These are phyloP conservation scores for Nicotiana undulata DNA, from an alignment of 257 asterid species.

Conservation along the genomic window DNA sequence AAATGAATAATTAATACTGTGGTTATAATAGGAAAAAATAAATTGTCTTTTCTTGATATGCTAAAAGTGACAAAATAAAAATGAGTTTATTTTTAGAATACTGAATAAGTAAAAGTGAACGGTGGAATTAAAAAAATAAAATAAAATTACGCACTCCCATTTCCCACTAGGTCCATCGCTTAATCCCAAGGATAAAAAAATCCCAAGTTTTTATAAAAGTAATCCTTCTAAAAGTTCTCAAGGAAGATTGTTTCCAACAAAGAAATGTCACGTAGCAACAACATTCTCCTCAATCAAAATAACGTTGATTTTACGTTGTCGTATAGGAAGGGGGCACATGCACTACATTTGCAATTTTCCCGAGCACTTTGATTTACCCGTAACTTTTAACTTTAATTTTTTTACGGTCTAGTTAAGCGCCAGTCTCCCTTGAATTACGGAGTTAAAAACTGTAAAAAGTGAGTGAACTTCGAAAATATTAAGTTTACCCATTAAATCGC, in stretches of 20 bases:
- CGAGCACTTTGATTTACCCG: slow-evolving; percentile 12
- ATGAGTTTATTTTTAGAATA: too few relatives aligned
- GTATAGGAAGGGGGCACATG: slow-evolving; percentile 34
- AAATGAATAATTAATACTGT: too few relatives aligned
- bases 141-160: too few relatives aligned
- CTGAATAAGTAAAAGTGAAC: too few relatives aligned
- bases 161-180: too few relatives aligned
- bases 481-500: too few relatives aligned
- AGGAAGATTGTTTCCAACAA: not conserved
- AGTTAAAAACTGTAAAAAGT: not conserved
- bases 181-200: not conserved
- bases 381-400: not conserved
- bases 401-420: not conserved
- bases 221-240: not conserved
- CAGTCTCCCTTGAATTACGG: not conserved
- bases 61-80: too few relatives aligned
- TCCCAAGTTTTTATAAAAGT: not conserved
- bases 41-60: too few relatives aligned
- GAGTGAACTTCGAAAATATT: not conserved
- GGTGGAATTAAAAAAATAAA: too few relatives aligned
- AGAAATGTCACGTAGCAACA: slow-evolving; percentile 9
- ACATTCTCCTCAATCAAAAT: slow-evolving; percentile 12
- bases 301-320: slow-evolving; percentile 21
- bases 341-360: slow-evolving; percentile 10
- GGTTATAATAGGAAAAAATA: too few relatives aligned